Conservation (phyloP, 257 asterid species). For the Cordia subcordata region DNA sequence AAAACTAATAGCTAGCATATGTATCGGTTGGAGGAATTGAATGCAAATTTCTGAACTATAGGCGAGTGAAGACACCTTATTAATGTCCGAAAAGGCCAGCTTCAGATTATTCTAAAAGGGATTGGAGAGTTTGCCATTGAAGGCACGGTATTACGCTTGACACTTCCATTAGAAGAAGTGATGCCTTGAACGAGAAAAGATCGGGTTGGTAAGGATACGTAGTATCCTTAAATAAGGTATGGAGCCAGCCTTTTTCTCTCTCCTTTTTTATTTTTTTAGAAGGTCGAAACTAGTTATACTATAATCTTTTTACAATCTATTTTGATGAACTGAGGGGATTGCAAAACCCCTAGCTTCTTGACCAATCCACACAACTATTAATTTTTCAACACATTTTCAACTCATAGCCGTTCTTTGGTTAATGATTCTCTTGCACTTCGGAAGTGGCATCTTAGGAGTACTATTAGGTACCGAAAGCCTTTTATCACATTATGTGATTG, state of each 20-base stretch:
- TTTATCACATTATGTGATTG: background rate
- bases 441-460: no score
- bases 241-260: no score
- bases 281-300: no score
- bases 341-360: no score
- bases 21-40: constrained; percentile 11
- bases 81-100: constrained; percentile 6
- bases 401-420: no score
- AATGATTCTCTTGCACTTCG: no score
- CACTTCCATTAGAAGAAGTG: background rate
- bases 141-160: background rate
- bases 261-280: no score
- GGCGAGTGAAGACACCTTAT: constrained; percentile 3
- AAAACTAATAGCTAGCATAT: background rate
- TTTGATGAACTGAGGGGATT: no score
- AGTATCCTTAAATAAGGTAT: background rate
- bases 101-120: background rate
- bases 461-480: no score
- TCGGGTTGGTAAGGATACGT: constrained; percentile 3
- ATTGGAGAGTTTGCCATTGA: constrained; percentile 1
- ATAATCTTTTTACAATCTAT: no score
- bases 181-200: background rate
- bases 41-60: constrained; percentile 11
- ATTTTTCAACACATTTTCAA: no score
- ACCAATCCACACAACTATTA: no score